Evolutionary conservation across 805 yeast species (phyloP).

Genomic region (Suhomyces sp.): DNA sequence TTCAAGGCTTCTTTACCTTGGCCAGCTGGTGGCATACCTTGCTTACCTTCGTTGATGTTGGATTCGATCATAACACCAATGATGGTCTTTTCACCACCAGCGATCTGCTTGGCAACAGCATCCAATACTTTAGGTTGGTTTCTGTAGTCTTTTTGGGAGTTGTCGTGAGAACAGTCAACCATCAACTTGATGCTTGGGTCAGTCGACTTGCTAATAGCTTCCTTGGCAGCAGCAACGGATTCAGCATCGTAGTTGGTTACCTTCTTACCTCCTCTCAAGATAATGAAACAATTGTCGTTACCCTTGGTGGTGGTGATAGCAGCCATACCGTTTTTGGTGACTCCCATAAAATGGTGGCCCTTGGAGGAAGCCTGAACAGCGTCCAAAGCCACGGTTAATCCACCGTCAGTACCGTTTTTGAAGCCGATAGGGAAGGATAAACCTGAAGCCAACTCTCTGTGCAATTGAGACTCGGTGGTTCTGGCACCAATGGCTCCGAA

Average conservation of each 20-base stretch:
- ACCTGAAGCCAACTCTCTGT: conserved; percentile 96
- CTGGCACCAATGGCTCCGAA: conserved; percentile 99
- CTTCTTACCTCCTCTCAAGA: conserved; percentile 92
- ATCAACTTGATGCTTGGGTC: conserved; percentile 60
- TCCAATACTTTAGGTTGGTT: conserved; percentile 94
- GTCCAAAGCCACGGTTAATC: conserved; percentile 87
- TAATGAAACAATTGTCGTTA: conserved; percentile 89
- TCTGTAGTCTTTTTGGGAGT: conserved; percentile 88
- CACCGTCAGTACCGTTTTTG: conserved; percentile 98
- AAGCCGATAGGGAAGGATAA: conserved; percentile 98
- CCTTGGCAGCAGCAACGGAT: conserved; percentile 73
- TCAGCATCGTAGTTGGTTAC: conserved; percentile 89
- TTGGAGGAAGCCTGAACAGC: conserved; percentile 90
- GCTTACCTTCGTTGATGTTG: conserved; percentile 88
- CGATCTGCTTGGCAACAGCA: conserved; percentile 76
- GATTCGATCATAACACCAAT: conserved; percentile 97
- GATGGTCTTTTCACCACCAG: conserved; percentile 73
- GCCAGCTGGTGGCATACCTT: conserved; percentile 60
- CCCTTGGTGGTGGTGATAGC: conserved; percentile 97
- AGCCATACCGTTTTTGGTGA: conserved; percentile 94
- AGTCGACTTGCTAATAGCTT: conserved; percentile 47
- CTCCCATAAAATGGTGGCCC: conserved; percentile 95
- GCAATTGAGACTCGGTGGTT: conserved; percentile 97
- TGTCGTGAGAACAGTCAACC: conserved; percentile 99
- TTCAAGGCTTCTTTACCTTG: conserved; percentile 59